phyloP scores from a whole-genome alignment of 2,329 filamentous ascomycete genomes.

The Penicillium italicum region DNA sequence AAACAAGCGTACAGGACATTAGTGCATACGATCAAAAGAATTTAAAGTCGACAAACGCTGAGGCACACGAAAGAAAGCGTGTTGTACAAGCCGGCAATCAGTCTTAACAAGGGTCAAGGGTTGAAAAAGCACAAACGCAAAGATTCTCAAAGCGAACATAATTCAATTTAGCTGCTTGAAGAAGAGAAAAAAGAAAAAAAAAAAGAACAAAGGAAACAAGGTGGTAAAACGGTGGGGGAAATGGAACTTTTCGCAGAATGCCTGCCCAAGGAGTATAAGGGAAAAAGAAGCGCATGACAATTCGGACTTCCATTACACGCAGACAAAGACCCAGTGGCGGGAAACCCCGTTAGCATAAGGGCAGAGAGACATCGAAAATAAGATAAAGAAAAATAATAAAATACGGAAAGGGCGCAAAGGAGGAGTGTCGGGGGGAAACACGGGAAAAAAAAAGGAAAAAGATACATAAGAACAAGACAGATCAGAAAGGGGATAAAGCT shows the following conservation, averaged over 20 bases:
- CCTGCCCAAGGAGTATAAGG: conserved; percentile 42
- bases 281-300: conserved; percentile 32
- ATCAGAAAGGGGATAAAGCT: conserved; percentile 20
- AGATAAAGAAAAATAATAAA: conserved; percentile 12
- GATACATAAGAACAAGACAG: conserved; percentile 22
- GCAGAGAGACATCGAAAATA: conserved; percentile 15
- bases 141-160: conserved; percentile 35
- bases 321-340: conserved; percentile 30
- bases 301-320: conserved; percentile 40
- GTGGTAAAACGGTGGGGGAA: conserved; percentile 21
- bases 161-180: conserved; percentile 40
- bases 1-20: conserved; percentile 11
- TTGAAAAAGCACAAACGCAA: conserved; percentile 28
- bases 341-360: conserved; percentile 18
- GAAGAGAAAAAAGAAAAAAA: conserved; percentile 17
- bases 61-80: conserved; percentile 19
- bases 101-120: conserved; percentile 20
- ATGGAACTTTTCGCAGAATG: conserved; percentile 46
- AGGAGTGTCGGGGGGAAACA: conserved; percentile 6
- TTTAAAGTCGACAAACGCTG: conserved; percentile 20
- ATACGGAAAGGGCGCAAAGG: background rate
- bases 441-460: conserved; percentile 12
- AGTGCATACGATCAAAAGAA: conserved; percentile 9
- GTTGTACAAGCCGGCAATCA: conserved; percentile 35
- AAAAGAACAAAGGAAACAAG: conserved; percentile 12